phyloP scores from a whole-genome alignment of 163 green algal species.

The Scenedesmus sp. region DNA sequence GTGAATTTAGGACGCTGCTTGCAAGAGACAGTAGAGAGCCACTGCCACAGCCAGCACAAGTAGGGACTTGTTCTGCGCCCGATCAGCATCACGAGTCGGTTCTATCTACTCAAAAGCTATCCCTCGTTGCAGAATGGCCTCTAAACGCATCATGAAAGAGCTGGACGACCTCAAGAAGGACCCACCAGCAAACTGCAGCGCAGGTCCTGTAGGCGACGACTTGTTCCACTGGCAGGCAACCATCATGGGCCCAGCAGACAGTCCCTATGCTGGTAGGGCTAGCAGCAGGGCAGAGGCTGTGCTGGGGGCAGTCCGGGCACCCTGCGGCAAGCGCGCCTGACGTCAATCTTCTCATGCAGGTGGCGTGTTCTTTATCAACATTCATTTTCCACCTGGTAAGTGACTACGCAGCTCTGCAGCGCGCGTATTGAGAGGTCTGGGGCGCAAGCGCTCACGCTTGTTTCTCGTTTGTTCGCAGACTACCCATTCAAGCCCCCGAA shows the following conservation, averaged over 20 bases:
- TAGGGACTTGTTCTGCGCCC: neutral
- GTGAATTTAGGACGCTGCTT: neutral
- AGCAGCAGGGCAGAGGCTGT: slow-evolving; percentile 9
- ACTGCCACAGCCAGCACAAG: slow-evolving; percentile 17
- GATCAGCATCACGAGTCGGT: neutral
- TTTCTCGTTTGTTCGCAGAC: slow-evolving; percentile 86
- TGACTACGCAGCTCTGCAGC: neutral
- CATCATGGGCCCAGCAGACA: slow-evolving; percentile 87
- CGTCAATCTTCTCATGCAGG: slow-evolving; percentile 65
- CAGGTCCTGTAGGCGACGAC: slow-evolving; percentile 92
- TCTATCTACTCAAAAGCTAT: neutral
- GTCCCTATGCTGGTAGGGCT: slow-evolving; percentile 51
- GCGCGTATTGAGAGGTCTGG: neutral
- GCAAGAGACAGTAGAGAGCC: slow-evolving; percentile 15
- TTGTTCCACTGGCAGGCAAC: slow-evolving; percentile 99
- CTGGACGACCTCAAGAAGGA: slow-evolving; percentile 59
- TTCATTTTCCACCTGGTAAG: slow-evolving; percentile 72
- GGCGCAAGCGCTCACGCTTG: slow-evolving; percentile 1
- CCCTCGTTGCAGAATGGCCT: slow-evolving; percentile 59
- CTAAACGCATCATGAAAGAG: slow-evolving; percentile 74
- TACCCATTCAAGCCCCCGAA: slow-evolving; percentile 98
- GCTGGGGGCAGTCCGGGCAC: neutral
- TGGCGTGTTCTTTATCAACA: slow-evolving; percentile 97
- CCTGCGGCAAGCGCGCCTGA: slow-evolving; percentile 14
- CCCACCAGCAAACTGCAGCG: slow-evolving; percentile 79